Evolutionary conservation across 805 yeast species (phyloP).

Genomic region (Pichia heedii): DNA sequence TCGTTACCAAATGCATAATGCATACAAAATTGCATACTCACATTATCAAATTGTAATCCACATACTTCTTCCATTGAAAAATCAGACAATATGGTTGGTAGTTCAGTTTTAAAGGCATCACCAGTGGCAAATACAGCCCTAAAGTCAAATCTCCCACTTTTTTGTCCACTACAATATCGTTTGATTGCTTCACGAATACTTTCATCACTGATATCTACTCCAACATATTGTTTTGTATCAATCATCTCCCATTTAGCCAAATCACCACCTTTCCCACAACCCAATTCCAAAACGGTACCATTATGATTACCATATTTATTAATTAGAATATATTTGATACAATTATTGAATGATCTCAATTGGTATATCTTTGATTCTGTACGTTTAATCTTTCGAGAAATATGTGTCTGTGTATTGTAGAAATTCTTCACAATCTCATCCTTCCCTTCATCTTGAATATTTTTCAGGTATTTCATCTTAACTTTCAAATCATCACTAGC

Average conservation of each 20-base stretch:
- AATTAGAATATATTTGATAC: constrained; percentile 78
- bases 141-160: constrained; percentile 35
- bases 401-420: constrained; percentile 76
- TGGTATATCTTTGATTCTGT: constrained; percentile 76
- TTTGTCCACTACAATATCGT: constrained; percentile 37
- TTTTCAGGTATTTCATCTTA: constrained; percentile 22
- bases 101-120: constrained; percentile 70
- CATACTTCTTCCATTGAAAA: constrained; percentile 47
- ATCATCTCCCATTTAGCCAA: constrained; percentile 79
- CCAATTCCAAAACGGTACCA: constrained; percentile 68
- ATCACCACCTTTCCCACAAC: constrained; percentile 99
- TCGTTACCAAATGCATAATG: constrained; percentile 93
- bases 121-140: constrained; percentile 79
- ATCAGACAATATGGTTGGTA: constrained; percentile 58
- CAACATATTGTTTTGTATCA: constrained; percentile 66
- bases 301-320: constrained; percentile 52
- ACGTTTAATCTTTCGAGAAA: constrained; percentile 54
- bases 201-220: constrained; percentile 85
- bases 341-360: constrained; percentile 82
- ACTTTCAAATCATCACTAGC: constrained; percentile 14
- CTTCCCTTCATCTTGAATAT: constrained; percentile 29
- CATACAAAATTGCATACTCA: constrained; percentile 84
- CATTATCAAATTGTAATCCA: constrained; percentile 75
- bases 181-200: constrained; percentile 78
- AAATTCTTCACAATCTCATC: constrained; percentile 71